Conservation (phyloP, 2,329 filamentous ascomycete genomes). For the Graphilbum sp. region DNA sequence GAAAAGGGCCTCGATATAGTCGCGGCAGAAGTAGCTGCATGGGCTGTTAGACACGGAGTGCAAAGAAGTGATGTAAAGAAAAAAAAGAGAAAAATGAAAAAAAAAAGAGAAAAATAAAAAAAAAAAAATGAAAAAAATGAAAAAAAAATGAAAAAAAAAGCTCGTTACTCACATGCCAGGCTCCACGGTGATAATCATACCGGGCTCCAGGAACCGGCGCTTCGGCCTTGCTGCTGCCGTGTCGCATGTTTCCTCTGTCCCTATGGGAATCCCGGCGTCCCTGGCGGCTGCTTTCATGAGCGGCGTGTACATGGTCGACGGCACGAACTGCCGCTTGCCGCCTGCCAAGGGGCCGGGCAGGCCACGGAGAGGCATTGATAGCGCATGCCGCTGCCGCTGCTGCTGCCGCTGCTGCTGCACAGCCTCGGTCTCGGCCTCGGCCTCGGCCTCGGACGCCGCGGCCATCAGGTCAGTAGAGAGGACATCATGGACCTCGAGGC, state of each 20-base stretch:
- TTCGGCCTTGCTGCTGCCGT: not conserved
- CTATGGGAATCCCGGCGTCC: too few species aligned
- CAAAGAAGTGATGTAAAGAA: not conserved
- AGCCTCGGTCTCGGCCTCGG: not conserved
- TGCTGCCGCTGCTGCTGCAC: not conserved
- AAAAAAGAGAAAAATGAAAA: too few species aligned
- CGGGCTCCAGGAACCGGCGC: constrained; percentile 26
- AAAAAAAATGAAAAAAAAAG: constrained; percentile 1
- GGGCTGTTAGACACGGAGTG: not conserved
- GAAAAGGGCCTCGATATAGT: constrained; percentile 56
- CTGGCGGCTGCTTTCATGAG: constrained; percentile 13
- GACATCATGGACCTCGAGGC: constrained; percentile 48
- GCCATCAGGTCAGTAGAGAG: constrained; percentile 22
- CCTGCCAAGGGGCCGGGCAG: constrained; percentile 12
- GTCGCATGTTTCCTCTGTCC: not conserved
- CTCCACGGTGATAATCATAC: constrained; percentile 65
- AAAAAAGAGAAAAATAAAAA: too few species aligned
- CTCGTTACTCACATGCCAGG: constrained; percentile 43
- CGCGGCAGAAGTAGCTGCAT: constrained; percentile 54
- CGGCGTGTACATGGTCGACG: constrained; percentile 17
- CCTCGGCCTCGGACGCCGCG: constrained; percentile 3
- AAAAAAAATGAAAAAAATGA: too few species aligned
- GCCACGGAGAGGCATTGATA: not conserved
- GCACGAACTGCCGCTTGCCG: constrained; percentile 25
- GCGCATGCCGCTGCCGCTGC: not conserved